phyloP scores from a whole-genome alignment of 2,329 filamentous ascomycete species.

The Cladosporium phlei region DNA sequence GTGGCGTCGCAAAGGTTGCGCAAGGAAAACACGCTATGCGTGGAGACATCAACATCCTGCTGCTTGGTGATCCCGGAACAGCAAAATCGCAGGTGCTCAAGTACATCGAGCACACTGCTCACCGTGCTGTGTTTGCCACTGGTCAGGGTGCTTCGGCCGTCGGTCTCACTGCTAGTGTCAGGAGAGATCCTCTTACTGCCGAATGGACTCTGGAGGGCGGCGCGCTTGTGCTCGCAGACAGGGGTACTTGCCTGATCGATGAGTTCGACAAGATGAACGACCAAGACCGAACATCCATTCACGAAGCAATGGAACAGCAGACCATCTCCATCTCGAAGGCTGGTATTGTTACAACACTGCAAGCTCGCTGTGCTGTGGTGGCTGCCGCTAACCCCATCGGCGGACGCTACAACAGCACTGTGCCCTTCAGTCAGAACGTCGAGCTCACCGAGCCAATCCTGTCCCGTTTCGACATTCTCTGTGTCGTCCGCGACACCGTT shows the following conservation, averaged over 20 bases:
- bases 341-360: constrained; percentile 93
- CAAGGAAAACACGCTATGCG: constrained; percentile 84
- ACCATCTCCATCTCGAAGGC: constrained; percentile 99
- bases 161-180: constrained; percentile 93
- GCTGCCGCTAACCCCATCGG: constrained; percentile 95
- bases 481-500: constrained; percentile 91
- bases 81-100: constrained; percentile 97
- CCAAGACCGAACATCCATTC: constrained; percentile 94
- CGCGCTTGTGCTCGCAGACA: constrained; percentile 88
- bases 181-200: constrained; percentile 87
- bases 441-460: constrained; percentile 95
- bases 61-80: constrained; percentile 94
- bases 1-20: constrained; percentile 87
- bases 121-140: constrained; percentile 93
- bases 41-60: constrained; percentile 95
- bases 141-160: constrained; percentile 96
- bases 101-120: constrained; percentile 95
- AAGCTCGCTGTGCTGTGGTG: constrained; percentile 92
- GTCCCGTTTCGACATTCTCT: constrained; percentile 96
- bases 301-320: constrained; percentile 99
- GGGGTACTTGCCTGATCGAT: constrained; percentile 92
- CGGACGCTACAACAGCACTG: constrained; percentile 92
- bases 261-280: constrained; percentile 99
- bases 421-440: constrained; percentile 93
- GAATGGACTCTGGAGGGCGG: constrained; percentile 98